Evolutionary conservation across 169 alveolate genomes (phyloP).

Genomic region (Plasmodium malariae): DNA sequence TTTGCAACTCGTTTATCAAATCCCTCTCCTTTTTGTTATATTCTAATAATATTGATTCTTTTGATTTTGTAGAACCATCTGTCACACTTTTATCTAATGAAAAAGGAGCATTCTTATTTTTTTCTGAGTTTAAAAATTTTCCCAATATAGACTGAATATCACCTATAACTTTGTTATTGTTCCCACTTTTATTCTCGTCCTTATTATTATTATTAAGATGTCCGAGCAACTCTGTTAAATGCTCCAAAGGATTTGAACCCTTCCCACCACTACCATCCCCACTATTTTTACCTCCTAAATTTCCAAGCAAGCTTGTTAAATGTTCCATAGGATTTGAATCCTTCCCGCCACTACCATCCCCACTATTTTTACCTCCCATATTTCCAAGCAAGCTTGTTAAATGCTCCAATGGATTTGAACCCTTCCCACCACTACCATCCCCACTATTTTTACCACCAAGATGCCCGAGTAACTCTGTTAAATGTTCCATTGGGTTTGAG

Average conservation of each 20-base stretch:
- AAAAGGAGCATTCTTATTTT: constrained; percentile 17
- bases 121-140: constrained; percentile 19
- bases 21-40: constrained; percentile 24
- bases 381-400: constrained; percentile 19
- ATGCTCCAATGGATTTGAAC: too few relatives aligned
- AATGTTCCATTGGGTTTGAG: too few relatives aligned
- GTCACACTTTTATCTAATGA: constrained; percentile 49
- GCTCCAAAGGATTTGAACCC: constrained; percentile 1
- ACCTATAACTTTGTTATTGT: constrained; percentile 8
- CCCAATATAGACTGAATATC: constrained; percentile 35
- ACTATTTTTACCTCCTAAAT: background rate
- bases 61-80: constrained; percentile 8
- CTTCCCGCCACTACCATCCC: too few relatives aligned
- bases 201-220: too few relatives aligned
- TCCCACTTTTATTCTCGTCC: background rate
- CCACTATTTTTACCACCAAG: too few relatives aligned
- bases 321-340: too few relatives aligned
- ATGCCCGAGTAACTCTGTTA: too few relatives aligned
- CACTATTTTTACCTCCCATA: too few relatives aligned
- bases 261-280: constrained; percentile 7
- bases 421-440: too few relatives aligned
- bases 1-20: constrained; percentile 21
- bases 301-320: constrained; percentile 19
- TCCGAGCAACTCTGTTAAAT: background rate
- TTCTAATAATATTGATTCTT: constrained; percentile 16